These are phyloP conservation scores for Diacronema lutheri DNA, from an alignment of 78 protist species.

Conservation along the genomic window DNA sequence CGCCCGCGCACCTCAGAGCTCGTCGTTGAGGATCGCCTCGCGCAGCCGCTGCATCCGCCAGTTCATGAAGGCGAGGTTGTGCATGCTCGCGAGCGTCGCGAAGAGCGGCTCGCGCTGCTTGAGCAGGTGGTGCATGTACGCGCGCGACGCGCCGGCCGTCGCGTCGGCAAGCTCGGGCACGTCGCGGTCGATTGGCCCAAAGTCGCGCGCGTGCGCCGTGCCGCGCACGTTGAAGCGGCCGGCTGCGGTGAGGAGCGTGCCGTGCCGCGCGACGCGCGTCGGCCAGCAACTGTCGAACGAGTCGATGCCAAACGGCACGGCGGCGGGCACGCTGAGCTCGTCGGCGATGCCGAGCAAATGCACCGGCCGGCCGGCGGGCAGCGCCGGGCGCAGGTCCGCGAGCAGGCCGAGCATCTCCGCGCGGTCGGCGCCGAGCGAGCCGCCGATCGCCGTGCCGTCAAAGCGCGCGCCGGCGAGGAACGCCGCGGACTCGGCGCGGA, in stretches of 20 bases:
- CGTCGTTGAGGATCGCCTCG: background rate
- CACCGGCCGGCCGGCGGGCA: slow-evolving; percentile 21
- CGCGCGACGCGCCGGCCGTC: background rate
- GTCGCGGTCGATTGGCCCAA: background rate
- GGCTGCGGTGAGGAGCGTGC: background rate
- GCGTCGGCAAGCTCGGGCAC: background rate
- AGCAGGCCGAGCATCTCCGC: slow-evolving; percentile 34
- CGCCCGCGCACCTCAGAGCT: too few relatives aligned
- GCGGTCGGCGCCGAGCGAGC: slow-evolving; percentile 27
- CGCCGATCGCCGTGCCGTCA: slow-evolving; percentile 35
- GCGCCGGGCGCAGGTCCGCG: background rate
- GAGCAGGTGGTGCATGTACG: slow-evolving; percentile 29
- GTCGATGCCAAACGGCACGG: slow-evolving; percentile 35
- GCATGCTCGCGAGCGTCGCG: background rate
- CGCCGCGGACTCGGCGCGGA: slow-evolving; percentile 1
- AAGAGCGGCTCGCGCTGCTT: slow-evolving; percentile 3
- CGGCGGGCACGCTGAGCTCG: background rate
- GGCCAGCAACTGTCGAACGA: slow-evolving; percentile 49
- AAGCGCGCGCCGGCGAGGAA: background rate
- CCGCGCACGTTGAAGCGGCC: background rate
- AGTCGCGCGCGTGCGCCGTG: background rate
- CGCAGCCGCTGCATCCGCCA: background rate
- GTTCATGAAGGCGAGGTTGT: slow-evolving; percentile 33
- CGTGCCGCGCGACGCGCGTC: slow-evolving; percentile 23
- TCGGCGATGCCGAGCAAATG: slow-evolving; percentile 40